Conservation (phyloP, 495 filamentous ascomycete species). For the Lasiosphaeria miniovina region DNA sequence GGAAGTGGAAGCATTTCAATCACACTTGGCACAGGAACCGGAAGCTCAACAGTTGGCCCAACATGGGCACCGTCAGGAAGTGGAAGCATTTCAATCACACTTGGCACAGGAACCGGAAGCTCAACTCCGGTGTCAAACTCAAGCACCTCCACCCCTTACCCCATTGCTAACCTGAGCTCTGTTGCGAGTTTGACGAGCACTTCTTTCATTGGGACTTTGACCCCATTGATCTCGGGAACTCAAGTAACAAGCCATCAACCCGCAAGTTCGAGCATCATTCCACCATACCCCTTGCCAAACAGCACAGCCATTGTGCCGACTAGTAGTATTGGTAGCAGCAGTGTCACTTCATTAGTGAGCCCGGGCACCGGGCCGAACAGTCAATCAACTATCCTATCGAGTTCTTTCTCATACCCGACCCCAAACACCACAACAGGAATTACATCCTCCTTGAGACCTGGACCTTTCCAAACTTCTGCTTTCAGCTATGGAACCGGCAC, state of each 20-base stretch:
- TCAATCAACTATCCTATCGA: not conserved
- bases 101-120: not conserved
- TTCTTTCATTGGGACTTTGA: not conserved
- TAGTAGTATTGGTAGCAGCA: not conserved
- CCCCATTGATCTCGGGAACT: not conserved
- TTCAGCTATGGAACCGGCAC: constrained; percentile 7
- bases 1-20: constrained; percentile 2
- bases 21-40: constrained; percentile 15
- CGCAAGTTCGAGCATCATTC: not conserved
- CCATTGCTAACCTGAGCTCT: constrained; percentile 8
- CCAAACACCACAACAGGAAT: constrained; percentile 19
- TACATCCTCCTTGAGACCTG: constrained; percentile 3
- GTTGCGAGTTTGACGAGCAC: constrained; percentile 9
- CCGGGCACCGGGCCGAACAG: constrained; percentile 1
- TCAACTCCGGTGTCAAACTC: not conserved
- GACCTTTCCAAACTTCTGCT: constrained; percentile 17
- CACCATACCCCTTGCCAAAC: constrained; percentile 7
- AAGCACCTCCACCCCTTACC: constrained; percentile 8
- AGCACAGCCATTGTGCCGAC: constrained; percentile 4
- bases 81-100: not conserved
- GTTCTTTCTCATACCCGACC: constrained; percentile 21
- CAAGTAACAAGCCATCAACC: not conserved
- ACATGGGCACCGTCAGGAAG: not conserved
- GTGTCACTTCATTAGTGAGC: not conserved
- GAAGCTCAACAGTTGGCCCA: constrained; percentile 3